These are phyloP conservation scores for Aschersonia sp. DNA, from an alignment of 2,329 filamentous ascomycete genomes.

Conservation along the genomic window DNA sequence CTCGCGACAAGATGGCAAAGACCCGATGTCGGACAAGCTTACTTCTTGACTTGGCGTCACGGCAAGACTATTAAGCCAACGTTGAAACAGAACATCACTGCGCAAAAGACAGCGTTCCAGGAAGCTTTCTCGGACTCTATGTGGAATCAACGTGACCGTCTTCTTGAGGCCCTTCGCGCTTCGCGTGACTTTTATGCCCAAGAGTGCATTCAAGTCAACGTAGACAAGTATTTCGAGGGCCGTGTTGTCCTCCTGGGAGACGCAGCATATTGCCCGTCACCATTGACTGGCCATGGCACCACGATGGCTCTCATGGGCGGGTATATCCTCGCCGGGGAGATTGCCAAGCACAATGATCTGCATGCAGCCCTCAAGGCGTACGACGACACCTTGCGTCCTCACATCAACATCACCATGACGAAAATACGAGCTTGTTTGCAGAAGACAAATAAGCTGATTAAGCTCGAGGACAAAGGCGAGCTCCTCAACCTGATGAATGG, in stretches of 20 bases:
- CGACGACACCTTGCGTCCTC: slow-evolving; percentile 23
- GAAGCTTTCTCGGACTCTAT: slow-evolving; percentile 25
- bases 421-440: no score
- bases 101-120: slow-evolving; percentile 18
- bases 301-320: slow-evolving; percentile 28
- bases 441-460: not conserved
- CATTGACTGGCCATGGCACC: slow-evolving; percentile 31
- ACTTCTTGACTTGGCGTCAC: slow-evolving; percentile 11
- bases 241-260: slow-evolving; percentile 35
- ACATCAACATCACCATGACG: slow-evolving; percentile 11
- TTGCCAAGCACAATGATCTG: slow-evolving; percentile 12
- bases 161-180: slow-evolving; percentile 18
- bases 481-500: not conserved
- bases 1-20: slow-evolving; percentile 15
- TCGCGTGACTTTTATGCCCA: slow-evolving; percentile 31
- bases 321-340: slow-evolving; percentile 35
- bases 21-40: slow-evolving; percentile 10
- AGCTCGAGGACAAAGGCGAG: not conserved
- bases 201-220: slow-evolving; percentile 25
- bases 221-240: slow-evolving; percentile 19
- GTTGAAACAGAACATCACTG: slow-evolving; percentile 7
- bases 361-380: slow-evolving; percentile 20
- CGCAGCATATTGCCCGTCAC: slow-evolving; percentile 26
- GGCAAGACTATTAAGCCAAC: slow-evolving; percentile 9
- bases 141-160: slow-evolving; percentile 23